These are phyloP conservation scores for Candida gorgasii DNA, from an alignment of 805 yeast species.

Conservation along the genomic window DNA sequence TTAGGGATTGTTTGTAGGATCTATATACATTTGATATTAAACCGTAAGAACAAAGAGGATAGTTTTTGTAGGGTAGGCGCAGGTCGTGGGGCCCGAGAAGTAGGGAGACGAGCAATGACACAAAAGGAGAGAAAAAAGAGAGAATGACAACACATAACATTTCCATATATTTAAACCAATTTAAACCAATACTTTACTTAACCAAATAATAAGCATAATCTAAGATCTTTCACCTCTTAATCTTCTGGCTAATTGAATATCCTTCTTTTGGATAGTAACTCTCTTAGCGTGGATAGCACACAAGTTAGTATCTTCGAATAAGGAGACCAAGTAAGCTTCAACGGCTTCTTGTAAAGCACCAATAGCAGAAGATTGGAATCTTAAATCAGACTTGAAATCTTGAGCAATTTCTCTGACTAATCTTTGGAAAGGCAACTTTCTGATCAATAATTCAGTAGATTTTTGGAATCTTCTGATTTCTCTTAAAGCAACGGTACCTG, in stretches of 20 bases:
- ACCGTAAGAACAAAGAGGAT: too few species aligned
- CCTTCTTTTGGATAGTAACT: slow-evolving; percentile 98
- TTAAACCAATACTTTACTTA: slow-evolving; percentile 4
- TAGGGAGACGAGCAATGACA: too few species aligned
- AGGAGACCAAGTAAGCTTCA: slow-evolving; percentile 94
- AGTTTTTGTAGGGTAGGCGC: too few species aligned
- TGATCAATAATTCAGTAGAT: slow-evolving; percentile 90
- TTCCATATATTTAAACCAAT: slow-evolving; percentile 2
- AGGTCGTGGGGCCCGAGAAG: too few species aligned
- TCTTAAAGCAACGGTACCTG: slow-evolving; percentile 95
- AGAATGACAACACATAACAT: background rate
- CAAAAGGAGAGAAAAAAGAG: too few species aligned
- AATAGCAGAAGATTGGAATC: slow-evolving; percentile 97
- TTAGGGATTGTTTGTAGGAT: background rate
- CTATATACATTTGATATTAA: too few species aligned
- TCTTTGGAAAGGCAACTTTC: slow-evolving; percentile 97
- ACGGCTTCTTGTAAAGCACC: slow-evolving; percentile 98
- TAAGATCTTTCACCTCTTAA: slow-evolving; percentile 95
- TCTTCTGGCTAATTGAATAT: slow-evolving; percentile 96
- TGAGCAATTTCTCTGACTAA: slow-evolving; percentile 94
- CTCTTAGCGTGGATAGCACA: slow-evolving; percentile 99
- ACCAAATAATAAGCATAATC: background rate
- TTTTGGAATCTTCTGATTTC: slow-evolving; percentile 98
- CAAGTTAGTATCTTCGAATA: slow-evolving; percentile 96
- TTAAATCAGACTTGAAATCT: slow-evolving; percentile 88